phyloP scores from a whole-genome alignment of 1,284 basidiomycete genomes.

The Cryptococcus sp. region DNA sequence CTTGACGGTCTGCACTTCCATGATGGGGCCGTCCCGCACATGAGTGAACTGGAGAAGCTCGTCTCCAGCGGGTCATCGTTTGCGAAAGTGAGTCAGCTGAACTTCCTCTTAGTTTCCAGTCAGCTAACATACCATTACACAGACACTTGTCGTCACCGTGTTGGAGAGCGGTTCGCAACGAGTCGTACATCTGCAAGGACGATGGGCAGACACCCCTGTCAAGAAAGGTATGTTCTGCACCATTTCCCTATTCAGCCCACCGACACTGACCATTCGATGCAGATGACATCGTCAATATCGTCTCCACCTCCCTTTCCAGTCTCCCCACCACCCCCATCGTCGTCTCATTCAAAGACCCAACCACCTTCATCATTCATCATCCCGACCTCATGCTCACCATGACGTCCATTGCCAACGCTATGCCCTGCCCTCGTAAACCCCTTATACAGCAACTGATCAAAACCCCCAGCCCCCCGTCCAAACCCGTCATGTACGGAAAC shows the following conservation, averaged over 20 bases:
- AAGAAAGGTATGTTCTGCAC: conserved; percentile 19
- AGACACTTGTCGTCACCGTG: conserved; percentile 21
- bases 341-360: conserved; percentile 40
- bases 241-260: background rate
- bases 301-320: conserved; percentile 50
- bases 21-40: conserved; percentile 19
- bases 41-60: background rate
- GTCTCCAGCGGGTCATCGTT: background rate
- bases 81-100: conserved; percentile 23
- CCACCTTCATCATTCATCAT: conserved; percentile 65
- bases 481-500: conserved; percentile 74
- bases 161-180: conserved; percentile 11
- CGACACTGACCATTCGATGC: conserved; percentile 5
- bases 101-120: background rate
- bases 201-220: conserved; percentile 40
- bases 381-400: conserved; percentile 86
- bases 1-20: conserved; percentile 24
- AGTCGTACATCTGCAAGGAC: conserved; percentile 43
- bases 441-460: conserved; percentile 65
- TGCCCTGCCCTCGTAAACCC: conserved; percentile 76
- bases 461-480: conserved; percentile 51
- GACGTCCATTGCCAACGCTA: conserved; percentile 75
- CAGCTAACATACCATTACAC: background rate
- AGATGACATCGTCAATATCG: conserved; percentile 75
- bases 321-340: conserved; percentile 21